phyloP scores from a whole-genome alignment of 169 alveolate species.

The Plasmodium inui region DNA sequence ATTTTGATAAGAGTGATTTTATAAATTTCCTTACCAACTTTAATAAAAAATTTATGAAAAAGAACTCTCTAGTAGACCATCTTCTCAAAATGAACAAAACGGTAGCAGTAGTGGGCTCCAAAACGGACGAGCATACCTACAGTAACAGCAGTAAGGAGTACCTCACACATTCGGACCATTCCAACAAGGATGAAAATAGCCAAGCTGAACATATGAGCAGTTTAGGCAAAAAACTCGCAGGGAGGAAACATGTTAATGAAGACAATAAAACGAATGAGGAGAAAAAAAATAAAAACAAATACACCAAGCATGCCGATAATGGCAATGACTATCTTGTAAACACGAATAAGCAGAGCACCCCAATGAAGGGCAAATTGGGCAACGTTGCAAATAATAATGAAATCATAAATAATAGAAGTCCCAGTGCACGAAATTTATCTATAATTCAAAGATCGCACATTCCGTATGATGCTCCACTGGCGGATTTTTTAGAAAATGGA shows the following conservation, averaged over 20 bases:
- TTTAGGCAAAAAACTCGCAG: not conserved
- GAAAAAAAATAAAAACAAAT: constrained; percentile 18
- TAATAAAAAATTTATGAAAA: constrained; percentile 72
- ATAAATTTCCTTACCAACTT: constrained; percentile 36
- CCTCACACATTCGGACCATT: not conserved
- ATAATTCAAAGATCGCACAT: constrained; percentile 52
- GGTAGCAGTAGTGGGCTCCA: not conserved
- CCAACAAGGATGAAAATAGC: not conserved
- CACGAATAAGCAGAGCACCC: constrained; percentile 5
- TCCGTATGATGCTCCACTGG: constrained; percentile 74
- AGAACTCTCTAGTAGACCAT: constrained; percentile 45
- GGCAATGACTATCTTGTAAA: not conserved
- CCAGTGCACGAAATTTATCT: constrained; percentile 42
- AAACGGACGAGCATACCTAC: not conserved
- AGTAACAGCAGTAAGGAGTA: not conserved
- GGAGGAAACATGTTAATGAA: not conserved
- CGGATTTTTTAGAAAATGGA: constrained; percentile 88
- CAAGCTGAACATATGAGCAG: constrained; percentile 11
- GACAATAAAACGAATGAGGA: constrained; percentile 12
- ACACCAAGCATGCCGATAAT: constrained; percentile 8
- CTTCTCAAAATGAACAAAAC: constrained; percentile 29
- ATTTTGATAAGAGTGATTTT: constrained; percentile 49
- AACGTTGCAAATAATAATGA: constrained; percentile 25
- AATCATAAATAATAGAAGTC: constrained; percentile 22
- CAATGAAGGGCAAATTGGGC: constrained; percentile 6